Conservation (phyloP, 1,139 yeast genomes). For the Kodamaea suecica region DNA sequence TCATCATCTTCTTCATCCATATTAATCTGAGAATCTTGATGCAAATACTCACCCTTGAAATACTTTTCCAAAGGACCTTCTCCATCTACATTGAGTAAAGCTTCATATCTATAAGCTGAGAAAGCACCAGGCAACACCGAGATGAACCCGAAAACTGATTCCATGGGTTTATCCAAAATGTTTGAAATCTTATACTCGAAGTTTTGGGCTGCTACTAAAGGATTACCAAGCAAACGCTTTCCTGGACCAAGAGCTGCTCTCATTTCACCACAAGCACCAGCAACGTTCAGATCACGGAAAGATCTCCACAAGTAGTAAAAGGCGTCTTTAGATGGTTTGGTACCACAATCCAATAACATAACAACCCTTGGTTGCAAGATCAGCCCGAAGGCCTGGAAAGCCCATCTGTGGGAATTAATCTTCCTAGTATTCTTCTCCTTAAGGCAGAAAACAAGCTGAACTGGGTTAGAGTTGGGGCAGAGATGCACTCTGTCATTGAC, state of each 20-base stretch:
- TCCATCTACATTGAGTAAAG: constrained; percentile 62
- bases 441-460: constrained; percentile 72
- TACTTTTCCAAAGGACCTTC: constrained; percentile 75
- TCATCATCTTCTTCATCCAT: constrained; percentile 43
- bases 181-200: constrained; percentile 83
- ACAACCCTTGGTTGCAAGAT: constrained; percentile 67
- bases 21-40: constrained; percentile 40
- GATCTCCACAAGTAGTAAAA: constrained; percentile 73
- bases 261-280: constrained; percentile 88
- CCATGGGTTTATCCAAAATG: constrained; percentile 80
- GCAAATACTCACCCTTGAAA: constrained; percentile 74
- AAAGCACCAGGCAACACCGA: constrained; percentile 85
- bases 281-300: constrained; percentile 72
- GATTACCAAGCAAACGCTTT: constrained; percentile 56
- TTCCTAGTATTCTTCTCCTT: constrained; percentile 74
- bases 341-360: constrained; percentile 75
- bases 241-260: constrained; percentile 63
- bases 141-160: constrained; percentile 77
- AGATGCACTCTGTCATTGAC: constrained; percentile 56
- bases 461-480: constrained; percentile 60
- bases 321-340: constrained; percentile 71
- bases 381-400: constrained; percentile 76
- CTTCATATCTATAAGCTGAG: constrained; percentile 76
- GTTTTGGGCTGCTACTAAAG: constrained; percentile 80
- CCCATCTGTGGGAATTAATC: constrained; percentile 84